Conservation (phyloP, 352 stramenopile species). For the Phytophthora syringae region DNA sequence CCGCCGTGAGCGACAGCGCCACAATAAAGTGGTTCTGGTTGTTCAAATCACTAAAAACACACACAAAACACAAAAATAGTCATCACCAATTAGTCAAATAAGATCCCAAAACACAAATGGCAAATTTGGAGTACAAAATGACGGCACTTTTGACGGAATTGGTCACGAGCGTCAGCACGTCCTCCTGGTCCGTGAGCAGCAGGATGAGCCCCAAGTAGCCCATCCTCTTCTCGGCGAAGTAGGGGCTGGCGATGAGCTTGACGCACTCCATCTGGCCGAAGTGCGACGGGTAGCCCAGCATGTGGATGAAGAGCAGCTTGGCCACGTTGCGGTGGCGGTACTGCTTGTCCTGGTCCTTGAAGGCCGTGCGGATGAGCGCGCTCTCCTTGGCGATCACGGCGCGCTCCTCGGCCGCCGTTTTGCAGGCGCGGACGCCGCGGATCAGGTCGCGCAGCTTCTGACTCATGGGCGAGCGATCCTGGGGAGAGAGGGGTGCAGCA, state of each 20-base stretch:
- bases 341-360: slow-evolving; percentile 97
- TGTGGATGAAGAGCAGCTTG: slow-evolving; percentile 99
- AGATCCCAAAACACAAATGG: too few relatives aligned
- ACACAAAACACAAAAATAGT: slow-evolving; percentile 8
- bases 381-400: slow-evolving; percentile 99
- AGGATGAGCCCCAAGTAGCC: slow-evolving; percentile 98
- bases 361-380: slow-evolving; percentile 98
- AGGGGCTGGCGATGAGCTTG: slow-evolving; percentile 98
- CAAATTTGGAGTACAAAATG: neutral
- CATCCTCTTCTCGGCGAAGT: slow-evolving; percentile 99
- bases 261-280: slow-evolving; percentile 99
- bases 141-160: slow-evolving; percentile 98
- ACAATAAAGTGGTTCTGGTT: slow-evolving; percentile 96
- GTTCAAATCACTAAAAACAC: slow-evolving; percentile 89
- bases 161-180: slow-evolving; percentile 99
- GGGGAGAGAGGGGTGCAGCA: slow-evolving; percentile 13
- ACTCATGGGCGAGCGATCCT: too few relatives aligned
- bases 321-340: slow-evolving; percentile 99
- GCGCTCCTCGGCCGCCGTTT: slow-evolving; percentile 98
- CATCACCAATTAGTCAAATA: too few relatives aligned
- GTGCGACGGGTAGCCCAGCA: slow-evolving; percentile 99
- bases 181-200: slow-evolving; percentile 97
- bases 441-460: slow-evolving; percentile 99
- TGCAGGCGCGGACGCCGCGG: slow-evolving; percentile 97
- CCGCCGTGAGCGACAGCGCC: slow-evolving; percentile 95